These are phyloP conservation scores for Fraxinus angustifolia DNA, from an alignment of 305 asterid genomes.

Conservation along the genomic window DNA sequence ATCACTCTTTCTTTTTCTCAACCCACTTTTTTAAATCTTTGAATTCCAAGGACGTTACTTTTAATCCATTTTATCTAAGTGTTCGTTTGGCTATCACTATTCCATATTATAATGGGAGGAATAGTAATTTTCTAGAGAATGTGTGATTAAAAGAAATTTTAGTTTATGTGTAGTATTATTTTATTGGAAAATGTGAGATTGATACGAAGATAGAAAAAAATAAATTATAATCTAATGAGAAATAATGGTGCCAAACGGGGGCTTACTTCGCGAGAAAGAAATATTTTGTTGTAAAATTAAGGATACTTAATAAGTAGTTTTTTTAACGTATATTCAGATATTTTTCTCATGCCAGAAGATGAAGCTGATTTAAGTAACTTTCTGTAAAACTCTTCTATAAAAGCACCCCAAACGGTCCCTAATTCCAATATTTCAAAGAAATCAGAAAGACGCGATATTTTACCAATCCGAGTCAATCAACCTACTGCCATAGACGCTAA, in stretches of 20 bases:
- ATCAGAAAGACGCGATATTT: not conserved
- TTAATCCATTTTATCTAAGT: not conserved
- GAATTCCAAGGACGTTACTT: not conserved
- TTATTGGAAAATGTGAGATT: too few species aligned
- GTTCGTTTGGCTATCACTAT: too few species aligned
- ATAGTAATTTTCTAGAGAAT: too few species aligned
- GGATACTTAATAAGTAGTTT: not conserved
- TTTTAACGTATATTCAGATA: not conserved
- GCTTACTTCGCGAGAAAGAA: not conserved
- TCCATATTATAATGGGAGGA: too few species aligned
- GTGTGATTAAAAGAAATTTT: too few species aligned
- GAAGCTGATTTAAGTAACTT: not conserved
- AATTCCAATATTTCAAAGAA: not conserved
- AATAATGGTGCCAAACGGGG: too few species aligned
- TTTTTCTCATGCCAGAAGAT: not conserved
- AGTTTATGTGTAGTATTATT: too few species aligned
- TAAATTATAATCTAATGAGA: too few species aligned
- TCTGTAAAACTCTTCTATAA: not conserved
- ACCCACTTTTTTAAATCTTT: not conserved
- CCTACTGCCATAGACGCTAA: not conserved
- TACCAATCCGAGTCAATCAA: not conserved
- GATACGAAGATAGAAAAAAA: too few species aligned
- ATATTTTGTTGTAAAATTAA: not conserved
- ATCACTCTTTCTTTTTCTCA: not conserved
- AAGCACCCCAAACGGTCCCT: not conserved